Percentiles rank a stretch among this genome's conserved stretches.
Evolutionary conservation across 768 basidiomycete genomes (phyloP).

Genomic region (Boletus bicolor): DNA sequence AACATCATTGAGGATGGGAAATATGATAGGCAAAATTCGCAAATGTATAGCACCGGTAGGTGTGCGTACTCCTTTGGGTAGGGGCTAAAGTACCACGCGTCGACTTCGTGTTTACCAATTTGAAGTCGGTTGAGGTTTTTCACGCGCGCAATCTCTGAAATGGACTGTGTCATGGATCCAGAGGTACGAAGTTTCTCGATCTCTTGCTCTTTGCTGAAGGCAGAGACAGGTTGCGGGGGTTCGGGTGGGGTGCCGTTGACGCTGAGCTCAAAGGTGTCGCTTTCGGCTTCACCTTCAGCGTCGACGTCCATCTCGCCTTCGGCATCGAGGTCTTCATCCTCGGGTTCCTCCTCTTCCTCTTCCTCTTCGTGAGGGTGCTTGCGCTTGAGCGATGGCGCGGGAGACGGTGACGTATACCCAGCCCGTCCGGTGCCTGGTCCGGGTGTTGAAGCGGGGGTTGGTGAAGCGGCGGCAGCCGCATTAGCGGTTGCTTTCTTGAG

Average conservation of each 20-base stretch:
- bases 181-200: slow-evolving; percentile 97
- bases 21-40: slow-evolving; percentile 96
- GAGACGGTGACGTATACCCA: slow-evolving; percentile 53
- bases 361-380: slow-evolving; percentile 66
- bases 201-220: slow-evolving; percentile 96
- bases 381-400: slow-evolving; percentile 61
- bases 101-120: slow-evolving; percentile 95
- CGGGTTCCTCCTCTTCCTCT: slow-evolving; percentile 54
- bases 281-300: slow-evolving; percentile 42
- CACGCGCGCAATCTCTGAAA: slow-evolving; percentile 95
- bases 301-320: slow-evolving; percentile 54
- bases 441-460: slow-evolving; percentile 50
- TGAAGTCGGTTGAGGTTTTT: slow-evolving; percentile 97
- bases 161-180: slow-evolving; percentile 98
- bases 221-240: slow-evolving; percentile 48
- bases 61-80: slow-evolving; percentile 99
- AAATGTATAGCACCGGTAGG: slow-evolving; percentile 91
- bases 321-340: slow-evolving; percentile 42
- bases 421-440: slow-evolving; percentile 31
- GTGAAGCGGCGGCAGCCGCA: slow-evolving; percentile 63
- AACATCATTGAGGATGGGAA: slow-evolving; percentile 91
- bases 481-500: slow-evolving; percentile 70
- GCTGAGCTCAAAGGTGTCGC: slow-evolving; percentile 68
- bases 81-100: slow-evolving; percentile 99
- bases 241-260: slow-evolving; percentile 46